Evolutionary conservation across 163 green algal species (phyloP).

Genomic region (Prototheca cutis): DNA sequence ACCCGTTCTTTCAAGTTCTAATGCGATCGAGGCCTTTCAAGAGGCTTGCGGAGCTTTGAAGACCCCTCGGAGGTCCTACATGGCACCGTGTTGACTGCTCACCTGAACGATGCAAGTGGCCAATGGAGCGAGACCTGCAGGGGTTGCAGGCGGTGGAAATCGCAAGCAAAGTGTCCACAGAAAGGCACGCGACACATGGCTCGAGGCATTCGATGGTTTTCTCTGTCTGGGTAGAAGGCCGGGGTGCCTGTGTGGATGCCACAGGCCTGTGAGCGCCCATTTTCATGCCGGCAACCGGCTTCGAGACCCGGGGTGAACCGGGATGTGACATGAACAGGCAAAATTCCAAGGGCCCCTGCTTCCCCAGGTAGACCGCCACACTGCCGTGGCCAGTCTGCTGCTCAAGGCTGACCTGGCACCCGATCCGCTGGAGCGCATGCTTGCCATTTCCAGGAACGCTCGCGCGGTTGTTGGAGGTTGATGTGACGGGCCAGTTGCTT

Average conservation of each 20-base stretch:
- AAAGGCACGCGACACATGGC: neutral
- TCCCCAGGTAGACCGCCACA: neutral
- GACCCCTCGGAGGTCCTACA: neutral
- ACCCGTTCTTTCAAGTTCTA: neutral
- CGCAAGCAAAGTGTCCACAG: neutral
- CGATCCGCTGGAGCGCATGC: slow-evolving; percentile 1
- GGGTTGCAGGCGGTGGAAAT: neutral
- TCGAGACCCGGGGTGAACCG: neutral
- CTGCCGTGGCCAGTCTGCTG: neutral
- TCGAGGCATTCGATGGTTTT: neutral
- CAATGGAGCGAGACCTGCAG: neutral
- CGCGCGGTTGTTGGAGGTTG: neutral
- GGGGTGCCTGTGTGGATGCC: too few species aligned
- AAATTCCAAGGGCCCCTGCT: neutral
- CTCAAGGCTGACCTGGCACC: slow-evolving; percentile 1
- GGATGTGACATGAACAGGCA: too few species aligned
- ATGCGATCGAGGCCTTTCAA: neutral
- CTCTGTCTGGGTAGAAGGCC: neutral
- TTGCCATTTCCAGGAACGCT: neutral
- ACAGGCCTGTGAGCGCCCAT: neutral
- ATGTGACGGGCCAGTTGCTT: neutral
- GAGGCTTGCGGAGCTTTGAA: too few species aligned
- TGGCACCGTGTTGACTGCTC: neutral
- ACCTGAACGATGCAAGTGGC: neutral
- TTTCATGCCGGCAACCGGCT: neutral